These are phyloP conservation scores for Trypanosoma scelopori DNA, from an alignment of 208 protist genomes.

Conservation along the genomic window DNA sequence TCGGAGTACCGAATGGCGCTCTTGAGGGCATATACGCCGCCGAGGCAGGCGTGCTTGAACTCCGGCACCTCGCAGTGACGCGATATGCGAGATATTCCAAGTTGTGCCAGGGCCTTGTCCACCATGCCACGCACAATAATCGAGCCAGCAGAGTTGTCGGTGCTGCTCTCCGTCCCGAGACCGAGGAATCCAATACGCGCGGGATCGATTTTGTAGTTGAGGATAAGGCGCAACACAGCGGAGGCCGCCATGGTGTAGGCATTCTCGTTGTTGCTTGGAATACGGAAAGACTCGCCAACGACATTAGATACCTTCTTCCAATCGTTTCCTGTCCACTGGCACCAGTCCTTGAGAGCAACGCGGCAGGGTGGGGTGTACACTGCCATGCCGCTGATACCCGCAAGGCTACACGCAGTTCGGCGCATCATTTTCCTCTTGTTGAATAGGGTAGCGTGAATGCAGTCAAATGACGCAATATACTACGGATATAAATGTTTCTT, in stretches of 20 bases:
- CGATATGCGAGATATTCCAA: slow-evolving; percentile 69
- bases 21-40: slow-evolving; percentile 89
- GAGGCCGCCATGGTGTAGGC: slow-evolving; percentile 91
- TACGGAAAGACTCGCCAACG: slow-evolving; percentile 87
- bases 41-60: slow-evolving; percentile 93
- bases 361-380: slow-evolving; percentile 85
- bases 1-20: slow-evolving; percentile 69
- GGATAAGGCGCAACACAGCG: slow-evolving; percentile 85
- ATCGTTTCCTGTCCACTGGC: slow-evolving; percentile 88
- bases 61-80: slow-evolving; percentile 90
- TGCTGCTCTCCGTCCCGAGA: slow-evolving; percentile 87
- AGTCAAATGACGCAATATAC: too few species aligned
- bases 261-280: slow-evolving; percentile 84
- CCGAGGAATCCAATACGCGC: slow-evolving; percentile 83
- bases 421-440: slow-evolving; percentile 31
- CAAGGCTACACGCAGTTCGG: slow-evolving; percentile 39
- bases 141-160: slow-evolving; percentile 89
- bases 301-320: slow-evolving; percentile 89
- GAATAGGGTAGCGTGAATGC: too few species aligned
- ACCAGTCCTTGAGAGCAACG: slow-evolving; percentile 87
- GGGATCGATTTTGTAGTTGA: slow-evolving; percentile 86
- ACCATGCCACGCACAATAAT: slow-evolving; percentile 92
- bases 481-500: too few species aligned
- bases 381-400: slow-evolving; percentile 83
- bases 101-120: slow-evolving; percentile 72